Evolutionary conservation across 2,329 filamentous ascomycete species (phyloP).

Genomic region (Aspergillus piperis): DNA sequence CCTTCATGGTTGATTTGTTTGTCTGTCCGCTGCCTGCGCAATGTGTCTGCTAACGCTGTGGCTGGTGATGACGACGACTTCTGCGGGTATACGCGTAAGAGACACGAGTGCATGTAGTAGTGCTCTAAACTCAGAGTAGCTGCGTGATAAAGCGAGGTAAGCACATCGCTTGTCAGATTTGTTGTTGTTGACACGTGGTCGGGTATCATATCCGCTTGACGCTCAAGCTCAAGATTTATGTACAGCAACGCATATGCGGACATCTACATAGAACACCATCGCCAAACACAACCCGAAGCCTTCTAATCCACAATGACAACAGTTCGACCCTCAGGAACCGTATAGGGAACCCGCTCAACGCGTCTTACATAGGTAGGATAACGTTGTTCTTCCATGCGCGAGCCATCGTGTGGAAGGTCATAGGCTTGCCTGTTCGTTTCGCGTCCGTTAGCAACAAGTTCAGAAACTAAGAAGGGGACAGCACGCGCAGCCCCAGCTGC

Average conservation of each 20-base stretch:
- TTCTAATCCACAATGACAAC: slow-evolving; percentile 34
- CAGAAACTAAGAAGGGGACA: neutral
- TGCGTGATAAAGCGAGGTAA: neutral
- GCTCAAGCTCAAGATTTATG: neutral
- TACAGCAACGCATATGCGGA: neutral
- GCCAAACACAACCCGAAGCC: neutral
- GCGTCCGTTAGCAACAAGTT: slow-evolving; percentile 13
- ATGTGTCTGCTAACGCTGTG: no score
- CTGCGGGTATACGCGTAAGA: no score
- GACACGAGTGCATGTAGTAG: neutral
- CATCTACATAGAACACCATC: slow-evolving; percentile 9
- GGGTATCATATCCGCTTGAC: slow-evolving; percentile 12
- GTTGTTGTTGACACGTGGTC: neutral
- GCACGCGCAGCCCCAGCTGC: neutral
- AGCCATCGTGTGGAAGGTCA: slow-evolving; percentile 17
- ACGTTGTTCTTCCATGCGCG: slow-evolving; percentile 23
- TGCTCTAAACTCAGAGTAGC: neutral
- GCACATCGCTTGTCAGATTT: neutral
- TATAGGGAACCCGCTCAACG: slow-evolving; percentile 23
- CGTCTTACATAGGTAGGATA: slow-evolving; percentile 27
- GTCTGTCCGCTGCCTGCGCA: no score
- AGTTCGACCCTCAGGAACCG: slow-evolving; percentile 24
- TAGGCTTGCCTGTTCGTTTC: slow-evolving; percentile 16
- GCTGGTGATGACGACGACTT: no score
- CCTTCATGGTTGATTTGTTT: no score